Conservation (phyloP, 768 basidiomycete genomes). For the Megacollybia marginata region DNA sequence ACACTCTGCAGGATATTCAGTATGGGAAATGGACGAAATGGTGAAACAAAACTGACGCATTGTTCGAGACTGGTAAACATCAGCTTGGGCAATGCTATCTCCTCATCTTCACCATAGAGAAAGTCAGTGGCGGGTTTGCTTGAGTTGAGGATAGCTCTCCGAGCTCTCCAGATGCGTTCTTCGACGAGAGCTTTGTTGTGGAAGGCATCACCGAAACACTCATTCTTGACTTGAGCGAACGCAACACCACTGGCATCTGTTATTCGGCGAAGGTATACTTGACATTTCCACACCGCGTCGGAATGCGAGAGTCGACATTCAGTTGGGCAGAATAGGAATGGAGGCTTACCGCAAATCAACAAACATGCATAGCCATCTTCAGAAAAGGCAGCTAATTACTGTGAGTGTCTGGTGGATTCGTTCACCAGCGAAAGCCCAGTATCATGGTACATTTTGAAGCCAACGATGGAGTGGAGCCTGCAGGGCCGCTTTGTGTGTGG, state of each 20-base stretch:
- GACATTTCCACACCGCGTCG: constrained; percentile 38
- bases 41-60: neutral
- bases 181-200: constrained; percentile 47
- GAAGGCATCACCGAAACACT: constrained; percentile 43
- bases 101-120: constrained; percentile 28
- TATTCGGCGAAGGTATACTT: constrained; percentile 38
- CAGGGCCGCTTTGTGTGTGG: too few relatives aligned
- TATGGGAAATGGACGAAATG: constrained; percentile 7
- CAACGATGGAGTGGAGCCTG: too few relatives aligned
- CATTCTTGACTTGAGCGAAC: too few relatives aligned
- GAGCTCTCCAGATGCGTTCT: constrained; percentile 59
- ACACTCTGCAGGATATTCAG: neutral
- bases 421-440: too few relatives aligned
- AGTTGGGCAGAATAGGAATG: too few relatives aligned
- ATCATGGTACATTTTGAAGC: too few relatives aligned
- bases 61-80: neutral
- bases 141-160: constrained; percentile 60
- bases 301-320: constrained; percentile 42
- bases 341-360: too few relatives aligned
- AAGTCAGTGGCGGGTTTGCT: constrained; percentile 23
- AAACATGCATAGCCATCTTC: too few relatives aligned
- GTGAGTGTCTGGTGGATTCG: too few relatives aligned
- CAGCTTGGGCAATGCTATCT: constrained; percentile 1
- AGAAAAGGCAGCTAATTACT: too few relatives aligned
- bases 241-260: constrained; percentile 29